Evolutionary conservation across 805 yeast species (phyloP), one percentile per base, ranked within the genome.

Genomic region (Candida wancherniae): DNA sequence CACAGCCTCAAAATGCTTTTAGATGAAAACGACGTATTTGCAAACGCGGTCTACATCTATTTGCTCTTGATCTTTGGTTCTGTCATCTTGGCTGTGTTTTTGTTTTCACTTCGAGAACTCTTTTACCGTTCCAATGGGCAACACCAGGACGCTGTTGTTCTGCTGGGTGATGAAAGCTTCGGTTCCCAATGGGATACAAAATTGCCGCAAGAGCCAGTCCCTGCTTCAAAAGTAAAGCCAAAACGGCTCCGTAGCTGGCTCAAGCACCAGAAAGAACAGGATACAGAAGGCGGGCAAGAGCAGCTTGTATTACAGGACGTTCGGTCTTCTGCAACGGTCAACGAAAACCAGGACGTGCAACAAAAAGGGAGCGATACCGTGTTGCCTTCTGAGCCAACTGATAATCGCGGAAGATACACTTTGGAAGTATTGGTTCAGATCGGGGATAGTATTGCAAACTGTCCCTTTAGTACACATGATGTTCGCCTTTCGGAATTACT

Each of bases 1-100:
- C 21, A n/a, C 6, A 18, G 9, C 6, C 19, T 15, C 12, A 34
- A 27, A 18, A 36, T 40, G 42, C 37, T 37, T 26, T 34, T 37
- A 31, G 36, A 37, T 19, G 39, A 27, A 15, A 36, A 35, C 15
- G 39, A 32, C 20, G 27, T 34, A 15, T 15, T 39, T 22, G 38
- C 43, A 12, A 39, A 39, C 26, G 38, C 43, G 15, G 29, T 39
- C 13, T 39, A 39, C 26, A 37, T 39, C 3, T 39, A 36, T 22
- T 31, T 39, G 22, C 17, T 33, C 10, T 26, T 37, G 22, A 29
- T 36, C 9, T 36, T 30, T 22, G 20, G 28, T 2, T 29, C 38
- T 7, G 31, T 33, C 22, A 18, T 37, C 10, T 15, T 29, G n/a
- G 43, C 37, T 9, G 15, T 29, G 7, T 15, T 28, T 15, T 28